phyloP scores from a whole-genome alignment of 345 rosid genomes.

The Gossypium stocksii region DNA sequence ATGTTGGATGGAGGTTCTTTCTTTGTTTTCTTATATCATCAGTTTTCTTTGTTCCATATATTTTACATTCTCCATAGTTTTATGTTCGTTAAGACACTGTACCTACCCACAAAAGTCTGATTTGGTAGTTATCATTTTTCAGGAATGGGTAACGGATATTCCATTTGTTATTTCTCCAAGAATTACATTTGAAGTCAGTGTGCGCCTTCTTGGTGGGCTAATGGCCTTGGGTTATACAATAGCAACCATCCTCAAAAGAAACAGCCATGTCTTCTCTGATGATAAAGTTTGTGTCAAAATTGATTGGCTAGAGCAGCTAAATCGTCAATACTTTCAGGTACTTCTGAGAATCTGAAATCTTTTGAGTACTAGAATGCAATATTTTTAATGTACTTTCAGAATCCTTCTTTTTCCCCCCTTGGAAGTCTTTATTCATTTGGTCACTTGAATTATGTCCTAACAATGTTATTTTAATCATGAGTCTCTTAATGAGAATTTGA shows the following conservation, averaged over 20 bases:
- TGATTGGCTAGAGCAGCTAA: constrained; percentile 92
- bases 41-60: background rate
- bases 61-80: background rate
- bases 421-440: background rate
- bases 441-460: background rate
- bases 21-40: background rate
- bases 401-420: background rate
- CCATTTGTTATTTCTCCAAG: constrained; percentile 99
- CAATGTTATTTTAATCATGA: constrained; percentile 1
- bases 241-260: constrained; percentile 91
- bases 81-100: constrained; percentile 5
- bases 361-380: constrained; percentile 1
- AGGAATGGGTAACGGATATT: constrained; percentile 97
- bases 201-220: constrained; percentile 97
- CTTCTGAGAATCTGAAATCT: background rate
- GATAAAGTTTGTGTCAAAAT: constrained; percentile 77
- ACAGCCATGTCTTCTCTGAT: constrained; percentile 78
- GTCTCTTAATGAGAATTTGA: background rate
- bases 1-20: background rate
- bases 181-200: constrained; percentile 96
- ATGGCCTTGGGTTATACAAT: constrained; percentile 99
- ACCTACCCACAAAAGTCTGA: background rate
- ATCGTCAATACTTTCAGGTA: constrained; percentile 92
- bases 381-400: background rate
- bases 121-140: constrained; percentile 18